Base-by-base conservation (phyloP, 306 rosid genomes). In the Sicyos baderoa region DNA sequence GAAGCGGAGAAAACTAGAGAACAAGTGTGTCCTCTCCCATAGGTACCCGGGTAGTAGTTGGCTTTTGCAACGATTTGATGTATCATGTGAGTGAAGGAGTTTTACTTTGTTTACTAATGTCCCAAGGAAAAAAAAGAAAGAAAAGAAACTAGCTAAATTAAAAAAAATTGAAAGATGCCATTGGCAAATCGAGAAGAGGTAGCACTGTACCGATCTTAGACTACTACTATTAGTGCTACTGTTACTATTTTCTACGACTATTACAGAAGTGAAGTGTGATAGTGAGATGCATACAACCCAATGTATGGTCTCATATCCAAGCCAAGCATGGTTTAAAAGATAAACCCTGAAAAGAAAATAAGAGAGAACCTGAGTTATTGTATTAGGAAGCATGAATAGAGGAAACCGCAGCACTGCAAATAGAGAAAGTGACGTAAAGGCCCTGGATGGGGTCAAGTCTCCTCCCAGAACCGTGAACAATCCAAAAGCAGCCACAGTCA, bases 401-500 rank as follows among this genome's bases (percentile, higher is more conserved):
- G 98, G 98, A 82, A 89, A 89, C 49, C 97, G 97, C 60, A 93
- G 91, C 83, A 93, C 98, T 48, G 97, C 76, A 82, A 89, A 93
- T 79, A 93, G 86, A 72, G 99, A 90, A 72, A 93, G 88, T 7
- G 99, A 90, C 44, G 99, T 93, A 77, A 93, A 93, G 68, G 99
- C 99, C 82, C 91, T 85, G 4, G 99, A 85, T 63, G 99, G 97
- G 73, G 99, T 93, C 78, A 93, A 79, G 81, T 90, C 76, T 67
- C 97, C 97, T 66, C 97, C 99, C 75, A 93, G 97, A 76, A 88
- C 75, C 72, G 97, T 86, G 87, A 84, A 93, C 69, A 93, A 63
- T 79, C 99, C 99, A 85, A 93, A 93, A n/a, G 99, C 88, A 84
- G 87, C 77, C 75, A 93, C 97, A 73, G 99, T 88, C 67, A 93